phyloP scores from a whole-genome alignment of 441 rosid genomes.

The Croton laevigatus region DNA sequence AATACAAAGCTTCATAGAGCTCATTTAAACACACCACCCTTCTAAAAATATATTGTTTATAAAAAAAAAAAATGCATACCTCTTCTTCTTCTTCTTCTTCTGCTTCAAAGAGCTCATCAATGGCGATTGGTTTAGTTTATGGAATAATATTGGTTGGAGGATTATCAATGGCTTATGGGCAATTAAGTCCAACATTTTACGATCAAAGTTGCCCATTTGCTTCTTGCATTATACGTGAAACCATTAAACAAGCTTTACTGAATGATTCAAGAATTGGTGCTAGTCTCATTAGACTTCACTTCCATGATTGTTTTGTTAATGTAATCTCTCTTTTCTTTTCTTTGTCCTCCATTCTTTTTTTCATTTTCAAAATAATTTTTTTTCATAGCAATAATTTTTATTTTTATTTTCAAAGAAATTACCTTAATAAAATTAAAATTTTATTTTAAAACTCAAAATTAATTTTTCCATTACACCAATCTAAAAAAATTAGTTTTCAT shows the following conservation, averaged over 20 bases:
- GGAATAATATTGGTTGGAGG: neutral
- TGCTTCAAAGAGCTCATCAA: neutral
- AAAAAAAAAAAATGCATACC: neutral
- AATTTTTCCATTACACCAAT: too few relatives aligned
- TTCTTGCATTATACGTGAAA: constrained; percentile 31
- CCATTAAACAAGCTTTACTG: constrained; percentile 30
- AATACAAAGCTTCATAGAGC: neutral
- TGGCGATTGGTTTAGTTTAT: neutral
- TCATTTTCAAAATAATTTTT: neutral
- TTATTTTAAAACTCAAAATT: too few relatives aligned
- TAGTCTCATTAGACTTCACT: constrained; percentile 68
- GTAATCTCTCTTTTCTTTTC: constrained; percentile 23
- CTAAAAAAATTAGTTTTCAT: too few relatives aligned
- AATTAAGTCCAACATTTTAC: constrained; percentile 50
- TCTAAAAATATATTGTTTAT: too few relatives aligned
- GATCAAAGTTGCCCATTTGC: constrained; percentile 46
- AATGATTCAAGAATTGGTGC: constrained; percentile 54
- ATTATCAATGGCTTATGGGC: constrained; percentile 19
- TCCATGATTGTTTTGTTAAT: constrained; percentile 76
- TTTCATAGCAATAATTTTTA: too few relatives aligned
- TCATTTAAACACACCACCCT: neutral
- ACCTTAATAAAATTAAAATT: too few relatives aligned
- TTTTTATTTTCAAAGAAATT: too few relatives aligned
- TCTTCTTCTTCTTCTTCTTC: neutral
- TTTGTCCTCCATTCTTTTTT: neutral